Evolutionary conservation across 257 asterid species (phyloP), one percentile per base, ranked within the genome.

Genomic region (Solanum chilense): DNA sequence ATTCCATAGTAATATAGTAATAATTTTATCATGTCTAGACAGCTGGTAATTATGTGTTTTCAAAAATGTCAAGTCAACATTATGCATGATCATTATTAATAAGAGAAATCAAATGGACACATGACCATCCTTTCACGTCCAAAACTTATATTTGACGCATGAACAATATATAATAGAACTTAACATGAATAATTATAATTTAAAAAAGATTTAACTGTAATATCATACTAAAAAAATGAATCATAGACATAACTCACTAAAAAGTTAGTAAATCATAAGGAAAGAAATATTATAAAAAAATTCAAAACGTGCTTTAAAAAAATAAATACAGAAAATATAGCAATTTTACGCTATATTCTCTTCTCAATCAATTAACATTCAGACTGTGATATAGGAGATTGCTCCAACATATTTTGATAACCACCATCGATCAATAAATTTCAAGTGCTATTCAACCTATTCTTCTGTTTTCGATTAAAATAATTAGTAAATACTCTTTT

Each of bases 181-280:
- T 4, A 62, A n/a, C 16, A n/a, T 23, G 0, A 11, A 62, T 2
- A 62, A 62, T 62, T 0, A 62, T 62, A 62, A 62, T 23, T 62
- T n/a, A 0, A 0, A 62, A n/a, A 10, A 1, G 1, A 4, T n/a
- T 3, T n/a, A 62, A n/a, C 15, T 23, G 1, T 62, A n/a, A n/a
- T n/a, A 62, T 62, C 14, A 23, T 23, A 12, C 7, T 60, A 60
- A 23, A 4, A 60, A 60, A 23, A 23, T 60, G 7, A 0, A 60
- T 60, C 12, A 60, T 3, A 10, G 25, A 62, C 3, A 11, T 1
- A 62, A 23, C 69, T 62, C 29, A 62, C 2, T 14, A 12, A 4
- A 4, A 62, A 62, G 15, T 62, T 23, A 37, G 0, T 37, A 23
- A 25, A 25, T 62, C 15, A 62, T 23, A 60, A 23, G 7, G 0